Percentiles rank a stretch among this genome's conserved stretches.
Conservation (phyloP, 1,284 basidiomycete genomes). For the Puccinia triticina region DNA sequence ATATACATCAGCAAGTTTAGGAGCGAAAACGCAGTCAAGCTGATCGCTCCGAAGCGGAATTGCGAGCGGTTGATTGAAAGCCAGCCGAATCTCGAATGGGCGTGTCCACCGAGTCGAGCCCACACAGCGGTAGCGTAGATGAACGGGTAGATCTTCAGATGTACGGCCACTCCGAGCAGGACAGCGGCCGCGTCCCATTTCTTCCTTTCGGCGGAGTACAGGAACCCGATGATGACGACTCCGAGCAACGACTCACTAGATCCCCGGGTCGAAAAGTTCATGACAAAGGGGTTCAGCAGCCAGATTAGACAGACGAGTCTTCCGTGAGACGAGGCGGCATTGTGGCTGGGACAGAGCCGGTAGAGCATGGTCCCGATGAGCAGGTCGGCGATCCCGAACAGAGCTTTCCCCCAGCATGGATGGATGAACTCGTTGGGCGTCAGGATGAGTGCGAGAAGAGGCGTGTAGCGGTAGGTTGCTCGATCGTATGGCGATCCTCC, state of each 20-base stretch:
- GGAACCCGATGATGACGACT: constrained; percentile 74
- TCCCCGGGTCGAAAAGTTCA: constrained; percentile 93
- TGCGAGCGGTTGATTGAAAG: constrained; percentile 64
- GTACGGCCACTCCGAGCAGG: constrained; percentile 75
- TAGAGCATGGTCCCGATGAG: constrained; percentile 79
- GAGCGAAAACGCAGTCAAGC: constrained; percentile 70
- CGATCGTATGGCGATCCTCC: constrained; percentile 80
- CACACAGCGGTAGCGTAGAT: constrained; percentile 79
- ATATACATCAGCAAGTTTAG: constrained; percentile 73
- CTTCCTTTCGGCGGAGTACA: constrained; percentile 66
- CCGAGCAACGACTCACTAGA: constrained; percentile 89
- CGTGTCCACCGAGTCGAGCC: not conserved
- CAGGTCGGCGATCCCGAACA: constrained; percentile 85
- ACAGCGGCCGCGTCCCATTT: constrained; percentile 66
- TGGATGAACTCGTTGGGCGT: constrained; percentile 78
- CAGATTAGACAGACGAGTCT: constrained; percentile 66
- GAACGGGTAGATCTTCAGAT: constrained; percentile 94
- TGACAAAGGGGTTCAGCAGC: constrained; percentile 90
- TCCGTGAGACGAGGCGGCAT: constrained; percentile 53
- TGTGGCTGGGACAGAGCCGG: constrained; percentile 42
- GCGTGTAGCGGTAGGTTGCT: constrained; percentile 94
- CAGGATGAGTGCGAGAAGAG: constrained; percentile 80
- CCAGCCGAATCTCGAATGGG: constrained; percentile 57
- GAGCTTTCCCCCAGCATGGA: constrained; percentile 81
- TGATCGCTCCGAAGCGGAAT: constrained; percentile 71